phyloP scores from a whole-genome alignment of 2,329 filamentous ascomycete species.

The Coniochaeta prunicola region DNA sequence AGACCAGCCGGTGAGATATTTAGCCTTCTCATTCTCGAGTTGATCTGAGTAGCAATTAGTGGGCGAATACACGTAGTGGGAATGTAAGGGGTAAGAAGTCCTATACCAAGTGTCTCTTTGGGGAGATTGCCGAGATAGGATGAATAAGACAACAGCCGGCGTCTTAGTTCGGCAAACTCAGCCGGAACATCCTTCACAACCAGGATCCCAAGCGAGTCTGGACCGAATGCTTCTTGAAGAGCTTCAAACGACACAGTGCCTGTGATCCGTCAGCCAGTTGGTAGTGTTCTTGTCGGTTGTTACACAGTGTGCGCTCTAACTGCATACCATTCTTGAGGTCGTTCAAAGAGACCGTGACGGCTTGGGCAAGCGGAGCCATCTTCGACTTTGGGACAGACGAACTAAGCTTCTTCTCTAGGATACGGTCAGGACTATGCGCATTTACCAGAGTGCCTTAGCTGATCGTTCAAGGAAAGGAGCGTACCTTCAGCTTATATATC shows the following conservation, averaged over 20 bases:
- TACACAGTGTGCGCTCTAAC: neutral
- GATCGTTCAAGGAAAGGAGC: neutral
- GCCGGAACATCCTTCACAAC: constrained; percentile 80
- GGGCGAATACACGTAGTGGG: neutral
- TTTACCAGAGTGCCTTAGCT: no score
- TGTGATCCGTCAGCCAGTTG: constrained; percentile 20
- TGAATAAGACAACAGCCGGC: constrained; percentile 72
- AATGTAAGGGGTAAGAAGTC: neutral
- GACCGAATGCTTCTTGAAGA: constrained; percentile 77
- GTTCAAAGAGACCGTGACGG: constrained; percentile 54
- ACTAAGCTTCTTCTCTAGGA: neutral
- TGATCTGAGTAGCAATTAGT: constrained; percentile 30
- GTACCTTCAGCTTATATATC: neutral
- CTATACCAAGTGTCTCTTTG: constrained; percentile 58
- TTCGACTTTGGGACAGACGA: neutral
- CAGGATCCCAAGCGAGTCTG: constrained; percentile 83
- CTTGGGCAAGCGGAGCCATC: constrained; percentile 44
- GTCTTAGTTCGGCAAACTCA: constrained; percentile 64
- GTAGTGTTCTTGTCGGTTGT: neutral
- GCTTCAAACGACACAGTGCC: constrained; percentile 61
- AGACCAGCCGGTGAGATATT: constrained; percentile 69
- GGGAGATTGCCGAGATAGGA: constrained; percentile 84
- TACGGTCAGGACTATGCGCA: neutral
- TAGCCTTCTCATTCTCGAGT: constrained; percentile 52
- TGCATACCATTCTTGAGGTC: constrained; percentile 50